Evolutionary conservation across 2,329 filamentous ascomycete genomes (phyloP), one percentile per base, ranked within the genome.

Genomic region (Penicillium sp.): DNA sequence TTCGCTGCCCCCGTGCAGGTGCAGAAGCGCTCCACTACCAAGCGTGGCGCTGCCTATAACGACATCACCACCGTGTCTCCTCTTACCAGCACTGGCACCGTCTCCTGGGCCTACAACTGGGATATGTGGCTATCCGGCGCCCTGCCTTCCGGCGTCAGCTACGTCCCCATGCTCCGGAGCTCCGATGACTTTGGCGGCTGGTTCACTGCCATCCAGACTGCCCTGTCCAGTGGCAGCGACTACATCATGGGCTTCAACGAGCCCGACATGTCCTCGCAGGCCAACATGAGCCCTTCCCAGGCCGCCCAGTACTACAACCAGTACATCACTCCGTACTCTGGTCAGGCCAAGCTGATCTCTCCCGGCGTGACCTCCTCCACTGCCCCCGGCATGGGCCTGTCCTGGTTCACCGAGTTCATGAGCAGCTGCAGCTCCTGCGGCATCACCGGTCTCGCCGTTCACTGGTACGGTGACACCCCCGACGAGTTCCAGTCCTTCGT

Each of bases 91-190:
- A 60, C 55, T 42, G 63, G 59, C 24, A 39, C 55, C 20, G 62
- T 74, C 46, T 65, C 66, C 36, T 78, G 76, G 76, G 71, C 70
- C 31, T 77, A 77, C 65, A 74, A 78, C 64, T 78, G 76, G 76
- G 74, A 64, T 41, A 53, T 63, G 41, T 53, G 54, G 20, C 38
- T 63, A 22, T 58, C 53, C 27, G 73, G 74, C 16, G 42, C 31
- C 5, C 54, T 73, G 5, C 63, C 71, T 27, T 52, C 54, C 4
- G 64, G 65, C 24, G 61, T 73, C 46, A 73, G 77, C 47, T 78
- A 65, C 56, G 69, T 77, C 9, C 75, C 76, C 27, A 74, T 76
- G 70, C 69, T 77, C 52, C 77, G 74, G 74, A 72, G 74, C 22
- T 39, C 56, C 13, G 69, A 70, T 46, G 64, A 68, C 56, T 68